Conservation (phyloP, 176 grass and related monocot species). For the Bolboschoenus planiculmis region DNA sequence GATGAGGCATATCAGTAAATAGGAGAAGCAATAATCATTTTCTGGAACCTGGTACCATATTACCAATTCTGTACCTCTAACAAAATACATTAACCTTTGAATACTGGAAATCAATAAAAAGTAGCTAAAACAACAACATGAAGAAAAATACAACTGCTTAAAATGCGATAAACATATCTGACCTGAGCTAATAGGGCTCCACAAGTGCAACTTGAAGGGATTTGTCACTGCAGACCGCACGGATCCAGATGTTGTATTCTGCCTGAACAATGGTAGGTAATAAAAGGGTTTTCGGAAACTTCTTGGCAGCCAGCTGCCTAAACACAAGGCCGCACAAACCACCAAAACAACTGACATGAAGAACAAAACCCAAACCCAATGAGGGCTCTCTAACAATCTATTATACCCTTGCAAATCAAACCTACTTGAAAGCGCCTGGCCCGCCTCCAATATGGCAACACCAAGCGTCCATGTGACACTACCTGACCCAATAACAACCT, state of each 20-base stretch:
- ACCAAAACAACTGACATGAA: constrained; percentile 62
- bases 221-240: constrained; percentile 40
- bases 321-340: constrained; percentile 53
- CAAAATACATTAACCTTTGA: neutral
- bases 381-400: constrained; percentile 63
- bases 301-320: constrained; percentile 62
- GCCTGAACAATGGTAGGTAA: constrained; percentile 75
- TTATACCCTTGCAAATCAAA: constrained; percentile 65
- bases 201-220: constrained; percentile 73
- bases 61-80: neutral
- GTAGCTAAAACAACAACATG: neutral
- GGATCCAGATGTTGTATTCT: constrained; percentile 41
- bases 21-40: neutral
- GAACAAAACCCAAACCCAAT: constrained; percentile 62
- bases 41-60: neutral
- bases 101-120: neutral
- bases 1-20: neutral
- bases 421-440: constrained; percentile 51
- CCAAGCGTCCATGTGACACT: constrained; percentile 94
- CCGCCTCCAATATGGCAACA: constrained; percentile 78
- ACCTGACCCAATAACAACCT: constrained; percentile 78
- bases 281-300: constrained; percentile 48
- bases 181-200: constrained; percentile 86
- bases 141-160: neutral
- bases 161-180: neutral